Base-by-base conservation (phyloP, 805 yeast species). In the Kuraishia cidri region DNA sequence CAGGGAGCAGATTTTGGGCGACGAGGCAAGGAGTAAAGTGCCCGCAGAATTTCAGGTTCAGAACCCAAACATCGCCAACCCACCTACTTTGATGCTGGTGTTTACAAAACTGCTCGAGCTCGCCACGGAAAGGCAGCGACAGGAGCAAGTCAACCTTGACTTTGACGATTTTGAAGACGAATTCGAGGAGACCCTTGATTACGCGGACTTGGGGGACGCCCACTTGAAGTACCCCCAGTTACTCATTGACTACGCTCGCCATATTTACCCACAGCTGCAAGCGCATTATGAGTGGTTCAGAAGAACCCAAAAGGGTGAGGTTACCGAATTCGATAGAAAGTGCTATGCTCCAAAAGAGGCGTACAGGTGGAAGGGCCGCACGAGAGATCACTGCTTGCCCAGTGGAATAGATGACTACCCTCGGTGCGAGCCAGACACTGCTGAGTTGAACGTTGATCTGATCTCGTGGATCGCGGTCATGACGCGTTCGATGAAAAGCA, bases 331-430 rank as follows among this genome's bases (percentile, higher is more conserved):
- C 56, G 88, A 72, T 24, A 66, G 94, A 41, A 60, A 62, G 7
- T 58, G 66, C 13, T 58, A 64, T 14, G 66, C 79, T 4, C 33
- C 40, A 3, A 48, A 53, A 6, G 95, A 87, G 50, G 82, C 77
- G 0, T 92, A 81, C 52, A 67, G 95, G 52, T 92, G 98, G 98
- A 71, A 86, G 37, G 98, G 97, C 4, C 74, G 97, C 43, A 83
- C 96, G 1, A 61, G 66, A 14, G 71, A 78, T 3, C 96, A 85
- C 47, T 83, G 95, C 51, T 64, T 90, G 33, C 92, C 98, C 6
- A 80, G 94, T 54, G 98, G 98, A 0, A 54, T 92, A 24, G 98
- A 92, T 55, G 98, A 92, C 50, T 92, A 88, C 48, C 98, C 98
- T 23, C 72, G 98, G 40, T 60, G 63, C 18, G 73, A 71, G 5